A percentile compares a stretch with the other conserved stretches of the same genome.
Evolutionary conservation across 371 early-diverging fungal genomes (phyloP).

Genomic region (Apophysomyces variabilis): DNA sequence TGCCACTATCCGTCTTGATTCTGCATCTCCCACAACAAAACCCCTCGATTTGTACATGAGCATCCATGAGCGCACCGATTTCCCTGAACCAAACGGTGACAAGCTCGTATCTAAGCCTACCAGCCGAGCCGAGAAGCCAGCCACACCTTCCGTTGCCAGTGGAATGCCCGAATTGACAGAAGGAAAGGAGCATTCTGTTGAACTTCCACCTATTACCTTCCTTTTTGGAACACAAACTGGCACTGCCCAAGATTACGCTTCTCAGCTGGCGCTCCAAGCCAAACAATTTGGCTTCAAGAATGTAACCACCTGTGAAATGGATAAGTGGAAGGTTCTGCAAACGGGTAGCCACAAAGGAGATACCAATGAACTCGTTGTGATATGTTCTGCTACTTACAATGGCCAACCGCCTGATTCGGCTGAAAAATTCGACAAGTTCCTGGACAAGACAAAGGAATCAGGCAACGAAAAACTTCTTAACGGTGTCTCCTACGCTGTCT

Average conservation of each 20-base stretch:
- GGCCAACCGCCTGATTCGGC: conserved; percentile 65
- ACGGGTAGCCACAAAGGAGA: conserved; percentile 16
- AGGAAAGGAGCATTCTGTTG: conserved; percentile 4
- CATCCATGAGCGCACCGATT: conserved; percentile 44
- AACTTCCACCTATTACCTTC: conserved; percentile 36
- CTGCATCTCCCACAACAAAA: conserved; percentile 42
- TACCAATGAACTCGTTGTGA: conserved; percentile 32
- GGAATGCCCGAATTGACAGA: not conserved
- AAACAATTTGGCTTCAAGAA: conserved; percentile 37
- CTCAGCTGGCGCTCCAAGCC: conserved; percentile 32
- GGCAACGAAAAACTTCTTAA: conserved; percentile 29
- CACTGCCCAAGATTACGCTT: conserved; percentile 45
- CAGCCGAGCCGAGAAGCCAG: not conserved
- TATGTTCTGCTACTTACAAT: conserved; percentile 60
- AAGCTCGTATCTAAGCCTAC: not conserved
- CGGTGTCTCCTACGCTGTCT: conserved; percentile 53
- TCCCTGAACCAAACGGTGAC: conserved; percentile 36
- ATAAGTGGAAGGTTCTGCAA: conserved; percentile 35
- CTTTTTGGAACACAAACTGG: conserved; percentile 49
- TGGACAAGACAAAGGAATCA: conserved; percentile 31
- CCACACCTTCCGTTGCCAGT: conserved; percentile 12
- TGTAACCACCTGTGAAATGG: conserved; percentile 27
- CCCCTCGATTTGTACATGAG: conserved; percentile 41
- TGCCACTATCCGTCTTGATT: conserved; percentile 37
- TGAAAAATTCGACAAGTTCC: conserved; percentile 52